Percentiles rank a stretch among this genome's conserved stretches.
These are phyloP conservation scores for Aurifilum marmelostoma DNA, from an alignment of 2,329 filamentous ascomycete genomes.

Conservation along the genomic window DNA sequence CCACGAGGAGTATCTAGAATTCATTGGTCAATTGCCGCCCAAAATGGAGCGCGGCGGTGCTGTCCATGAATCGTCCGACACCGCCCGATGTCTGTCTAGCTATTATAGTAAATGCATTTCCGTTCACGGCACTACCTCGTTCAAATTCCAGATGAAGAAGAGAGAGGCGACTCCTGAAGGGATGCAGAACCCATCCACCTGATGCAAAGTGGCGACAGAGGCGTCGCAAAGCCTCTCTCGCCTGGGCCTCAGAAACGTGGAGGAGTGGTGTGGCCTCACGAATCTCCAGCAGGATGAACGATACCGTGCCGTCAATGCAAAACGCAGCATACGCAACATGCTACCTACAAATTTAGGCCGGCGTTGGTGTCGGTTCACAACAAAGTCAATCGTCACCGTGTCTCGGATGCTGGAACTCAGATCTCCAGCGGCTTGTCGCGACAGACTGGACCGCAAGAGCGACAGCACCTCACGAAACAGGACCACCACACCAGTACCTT, in stretches of 20 bases:
- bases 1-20: not conserved
- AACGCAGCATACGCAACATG: not conserved
- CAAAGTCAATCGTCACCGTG: not conserved
- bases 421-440: not conserved
- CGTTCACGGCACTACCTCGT: conserved; percentile 6
- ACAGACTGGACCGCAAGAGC: not conserved
- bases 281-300: not conserved
- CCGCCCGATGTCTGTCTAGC: conserved; percentile 9
- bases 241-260: too few relatives aligned
- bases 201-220: not conserved
- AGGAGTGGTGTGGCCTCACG: not conserved
- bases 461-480: not conserved
- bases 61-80: conserved; percentile 5
- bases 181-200: not conserved
- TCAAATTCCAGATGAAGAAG: not conserved
- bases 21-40: conserved; percentile 13
- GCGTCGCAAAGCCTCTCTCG: too few relatives aligned
- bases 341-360: not conserved
- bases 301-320: not conserved
- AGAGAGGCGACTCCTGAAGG: not conserved
- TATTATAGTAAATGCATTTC: conserved; percentile 13
- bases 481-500: not conserved
- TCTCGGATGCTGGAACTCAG: not conserved
- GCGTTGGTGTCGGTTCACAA: not conserved
- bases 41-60: not conserved